Percentiles rank a stretch among this genome's conserved stretches.
These are phyloP conservation scores for Dactylellina haptotyla DNA, from an alignment of 2,329 filamentous ascomycete genomes.

Conservation along the genomic window DNA sequence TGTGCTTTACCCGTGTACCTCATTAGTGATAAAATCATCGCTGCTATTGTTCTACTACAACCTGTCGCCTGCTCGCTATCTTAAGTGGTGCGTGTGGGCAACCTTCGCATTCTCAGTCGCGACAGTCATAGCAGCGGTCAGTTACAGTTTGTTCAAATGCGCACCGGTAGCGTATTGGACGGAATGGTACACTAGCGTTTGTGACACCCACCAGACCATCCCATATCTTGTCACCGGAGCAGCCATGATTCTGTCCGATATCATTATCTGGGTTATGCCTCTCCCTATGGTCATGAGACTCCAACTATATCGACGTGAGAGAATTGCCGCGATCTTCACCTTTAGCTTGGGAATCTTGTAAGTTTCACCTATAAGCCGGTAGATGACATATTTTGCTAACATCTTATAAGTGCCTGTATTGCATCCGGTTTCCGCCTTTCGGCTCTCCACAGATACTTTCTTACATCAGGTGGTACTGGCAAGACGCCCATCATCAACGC, in stretches of 20 bases:
- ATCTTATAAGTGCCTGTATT: slow-evolving; percentile 31
- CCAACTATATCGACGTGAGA: slow-evolving; percentile 41
- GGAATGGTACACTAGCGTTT: slow-evolving; percentile 47
- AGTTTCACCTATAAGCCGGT: slow-evolving; percentile 1
- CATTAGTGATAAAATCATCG: slow-evolving; percentile 46
- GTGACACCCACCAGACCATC: slow-evolving; percentile 29
- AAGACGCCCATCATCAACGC: slow-evolving; percentile 46
- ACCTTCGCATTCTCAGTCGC: slow-evolving; percentile 30
- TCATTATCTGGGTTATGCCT: slow-evolving; percentile 50
- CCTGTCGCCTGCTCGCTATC: slow-evolving; percentile 35
- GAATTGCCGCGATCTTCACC: slow-evolving; percentile 44
- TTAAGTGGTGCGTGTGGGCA: slow-evolving; percentile 34
- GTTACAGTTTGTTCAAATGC: slow-evolving; percentile 44
- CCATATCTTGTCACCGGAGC: slow-evolving; percentile 43
- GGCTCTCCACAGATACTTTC: slow-evolving; percentile 42
- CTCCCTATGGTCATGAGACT: slow-evolving; percentile 41
- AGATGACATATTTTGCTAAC: neutral
- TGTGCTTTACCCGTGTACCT: slow-evolving; percentile 36
- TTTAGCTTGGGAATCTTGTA: slow-evolving; percentile 53
- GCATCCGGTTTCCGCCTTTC: slow-evolving; percentile 44
- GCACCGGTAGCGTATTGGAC: slow-evolving; percentile 39
- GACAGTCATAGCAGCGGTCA: slow-evolving; percentile 12
- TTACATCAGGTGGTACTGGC: slow-evolving; percentile 33
- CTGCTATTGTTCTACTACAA: slow-evolving; percentile 49
- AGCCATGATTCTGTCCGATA: slow-evolving; percentile 38